Evolutionary conservation across 2,329 filamentous ascomycete species (phyloP).

Genomic region (Colletotrichum graminicola): DNA sequence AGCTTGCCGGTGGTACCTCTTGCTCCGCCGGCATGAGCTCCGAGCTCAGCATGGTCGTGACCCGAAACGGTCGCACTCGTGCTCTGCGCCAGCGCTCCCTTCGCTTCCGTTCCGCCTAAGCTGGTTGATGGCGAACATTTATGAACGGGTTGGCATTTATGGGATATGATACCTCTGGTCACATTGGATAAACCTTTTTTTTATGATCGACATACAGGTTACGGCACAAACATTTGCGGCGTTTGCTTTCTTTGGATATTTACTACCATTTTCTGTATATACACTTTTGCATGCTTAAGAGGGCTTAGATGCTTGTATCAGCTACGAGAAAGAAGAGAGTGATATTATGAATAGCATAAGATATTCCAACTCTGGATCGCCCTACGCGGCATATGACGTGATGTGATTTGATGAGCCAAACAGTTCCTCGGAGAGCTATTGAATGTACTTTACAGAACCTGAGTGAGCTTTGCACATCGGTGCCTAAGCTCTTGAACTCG

Average conservation of each 20-base stretch:
- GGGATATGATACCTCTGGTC: conserved; percentile 34
- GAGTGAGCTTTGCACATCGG: background rate
- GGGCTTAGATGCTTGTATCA: background rate
- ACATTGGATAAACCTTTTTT: conserved; percentile 21
- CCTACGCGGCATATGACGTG: background rate
- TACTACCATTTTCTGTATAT: conserved; percentile 33
- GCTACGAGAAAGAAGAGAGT: background rate
- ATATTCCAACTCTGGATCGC: background rate
- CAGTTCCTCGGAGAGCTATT: background rate
- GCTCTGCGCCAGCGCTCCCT: conserved; percentile 44
- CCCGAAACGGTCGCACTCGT: conserved; percentile 47
- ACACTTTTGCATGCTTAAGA: conserved; percentile 6
- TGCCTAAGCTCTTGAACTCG: conserved; percentile 1
- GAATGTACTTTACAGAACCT: background rate
- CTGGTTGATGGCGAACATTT: conserved; percentile 35
- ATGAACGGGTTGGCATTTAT: conserved; percentile 37
- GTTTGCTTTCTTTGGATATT: conserved; percentile 32
- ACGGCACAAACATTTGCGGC: conserved; percentile 18
- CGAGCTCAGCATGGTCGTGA: conserved; percentile 53
- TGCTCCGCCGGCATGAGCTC: conserved; percentile 59
- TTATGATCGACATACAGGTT: conserved; percentile 22
- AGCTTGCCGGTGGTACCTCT: conserved; percentile 59
- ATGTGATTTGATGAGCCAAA: background rate
- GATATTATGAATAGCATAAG: conserved; percentile 6
- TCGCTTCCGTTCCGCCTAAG: conserved; percentile 41